Evolutionary conservation across 225 moss, liverwort and hornwort species (phyloP), one percentile per base, ranked within the genome.

Genomic region (Marchantia polymorpha): DNA sequence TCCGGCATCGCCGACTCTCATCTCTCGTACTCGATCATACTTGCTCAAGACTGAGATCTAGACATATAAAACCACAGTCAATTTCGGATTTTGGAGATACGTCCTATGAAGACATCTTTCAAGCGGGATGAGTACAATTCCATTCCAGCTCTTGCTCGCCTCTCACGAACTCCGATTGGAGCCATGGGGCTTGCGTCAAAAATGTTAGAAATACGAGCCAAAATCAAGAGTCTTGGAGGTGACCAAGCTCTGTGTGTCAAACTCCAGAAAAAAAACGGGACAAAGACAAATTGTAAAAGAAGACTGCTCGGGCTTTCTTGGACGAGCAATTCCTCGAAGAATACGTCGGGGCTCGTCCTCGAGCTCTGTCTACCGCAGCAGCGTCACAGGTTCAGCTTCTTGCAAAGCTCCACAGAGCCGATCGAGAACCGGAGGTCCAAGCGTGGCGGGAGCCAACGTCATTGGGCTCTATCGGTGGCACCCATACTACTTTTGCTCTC

Each of bases 301-400:
- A 56, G 1, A 12, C 31, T 17, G 67, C 14, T 10, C 29, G 31
- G 47, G 69, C 15, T 29, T 4, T 3, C 46, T 17, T 31, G 3
- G 69, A 64, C 39, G 20, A 69, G 5, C 27, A 69, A 11, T 14
- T 39, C 7, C 69, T 14, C 6, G 5, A 3, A 23, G 8, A 64
- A 4, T 10, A 20, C 6, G 19, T 39, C 39, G 39, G 39, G 5
- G 39, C 39, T 39, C 39, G 39, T 39, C 39, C 39, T 39, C 39
- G 39, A 16, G 69, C 69, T 5, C 12, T 23, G 17, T 47, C 47
- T 4, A 29, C 6, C 64, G 10, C 25, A 51, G 77, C 20, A 70
- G 59, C 61, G 48, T 56, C 72, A 72, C 3, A 39, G 39, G 39
- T 39, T 39, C 54, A 79, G 66, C 39, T 82, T 82, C 82, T 82